Conservation (phyloP, 2,329 filamentous ascomycete genomes). For the Sporothrix humicola region DNA sequence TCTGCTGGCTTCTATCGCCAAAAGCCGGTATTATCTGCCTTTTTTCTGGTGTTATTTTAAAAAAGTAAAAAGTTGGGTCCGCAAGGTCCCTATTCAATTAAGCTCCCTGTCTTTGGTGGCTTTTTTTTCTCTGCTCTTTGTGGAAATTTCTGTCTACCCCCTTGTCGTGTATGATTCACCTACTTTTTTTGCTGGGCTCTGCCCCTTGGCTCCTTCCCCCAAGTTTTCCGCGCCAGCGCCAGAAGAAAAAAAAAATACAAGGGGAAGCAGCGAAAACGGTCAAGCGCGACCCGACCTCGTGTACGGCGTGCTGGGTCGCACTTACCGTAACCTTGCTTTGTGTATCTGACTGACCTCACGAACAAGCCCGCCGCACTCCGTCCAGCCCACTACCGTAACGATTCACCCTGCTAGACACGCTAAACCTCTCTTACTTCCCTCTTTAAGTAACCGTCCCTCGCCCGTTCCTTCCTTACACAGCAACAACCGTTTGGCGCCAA, state of each 20-base stretch:
- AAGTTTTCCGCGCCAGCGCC: constrained; percentile 10
- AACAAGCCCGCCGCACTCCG: constrained; percentile 18
- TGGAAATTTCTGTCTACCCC: constrained; percentile 25
- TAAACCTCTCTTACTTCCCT: constrained; percentile 28
- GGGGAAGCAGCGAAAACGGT: not conserved
- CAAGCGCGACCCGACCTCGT: constrained; percentile 21
- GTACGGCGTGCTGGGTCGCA: not conserved
- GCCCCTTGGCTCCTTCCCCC: constrained; percentile 13
- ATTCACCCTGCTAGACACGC: constrained; percentile 14
- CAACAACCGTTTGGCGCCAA: constrained; percentile 7
- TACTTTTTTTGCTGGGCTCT: constrained; percentile 22
- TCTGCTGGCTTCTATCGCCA: not conserved
- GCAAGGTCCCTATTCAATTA: constrained; percentile 24
- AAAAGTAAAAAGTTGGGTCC: not conserved
- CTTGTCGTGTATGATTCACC: constrained; percentile 32
- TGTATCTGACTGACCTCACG: constrained; percentile 22
- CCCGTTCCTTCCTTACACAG: constrained; percentile 24
- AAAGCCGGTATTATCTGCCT: not conserved
- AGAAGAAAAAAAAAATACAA: not conserved
- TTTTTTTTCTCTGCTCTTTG: constrained; percentile 28
- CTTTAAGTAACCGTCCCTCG: constrained; percentile 36
- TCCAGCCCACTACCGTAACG: constrained; percentile 9
- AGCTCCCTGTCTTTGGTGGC: constrained; percentile 32
- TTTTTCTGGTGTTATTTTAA: not conserved
- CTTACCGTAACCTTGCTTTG: constrained; percentile 7